Percentiles rank a stretch among this genome's conserved stretches.
phyloP scores from a whole-genome alignment of 2,329 filamentous ascomycete genomes.

The Phialophora macrospora region DNA sequence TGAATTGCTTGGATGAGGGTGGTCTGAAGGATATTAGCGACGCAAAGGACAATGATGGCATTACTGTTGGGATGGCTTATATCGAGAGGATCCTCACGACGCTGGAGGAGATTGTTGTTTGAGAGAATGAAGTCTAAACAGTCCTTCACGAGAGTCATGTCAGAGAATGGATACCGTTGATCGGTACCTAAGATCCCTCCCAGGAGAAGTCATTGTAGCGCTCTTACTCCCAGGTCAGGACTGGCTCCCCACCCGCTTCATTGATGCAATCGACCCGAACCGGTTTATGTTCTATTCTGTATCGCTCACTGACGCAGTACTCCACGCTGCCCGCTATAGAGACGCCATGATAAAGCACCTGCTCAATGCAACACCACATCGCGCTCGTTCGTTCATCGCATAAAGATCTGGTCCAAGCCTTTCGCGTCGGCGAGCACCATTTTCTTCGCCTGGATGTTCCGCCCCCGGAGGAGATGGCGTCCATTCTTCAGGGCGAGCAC shows the following conservation, averaged over 20 bases:
- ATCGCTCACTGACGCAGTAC: background rate
- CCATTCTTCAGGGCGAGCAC: conserved; percentile 47
- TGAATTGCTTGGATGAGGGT: background rate
- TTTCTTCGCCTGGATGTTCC: conserved; percentile 87
- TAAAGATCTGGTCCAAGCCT: conserved; percentile 72
- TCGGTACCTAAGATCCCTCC: no score
- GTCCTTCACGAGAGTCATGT: no score
- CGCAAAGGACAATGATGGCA: background rate
- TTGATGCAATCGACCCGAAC: no score
- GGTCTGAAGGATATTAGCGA: background rate
- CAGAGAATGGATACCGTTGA: no score
- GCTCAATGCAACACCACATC: background rate
- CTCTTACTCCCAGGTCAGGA: no score
- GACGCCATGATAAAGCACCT: background rate
- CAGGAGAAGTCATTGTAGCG: no score
- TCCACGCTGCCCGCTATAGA: background rate
- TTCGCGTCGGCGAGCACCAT: conserved; percentile 79
- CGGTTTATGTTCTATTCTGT: background rate
- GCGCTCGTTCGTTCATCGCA: conserved; percentile 21
- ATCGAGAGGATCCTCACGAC: background rate
- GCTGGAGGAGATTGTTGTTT: no score
- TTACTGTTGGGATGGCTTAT: conserved; percentile 7
- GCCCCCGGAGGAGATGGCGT: conserved; percentile 74
- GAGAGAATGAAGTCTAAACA: no score
- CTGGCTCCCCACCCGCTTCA: no score